Base-by-base conservation (phyloP, 495 filamentous ascomycete genomes). In the Talaromyces borbonicus region DNA sequence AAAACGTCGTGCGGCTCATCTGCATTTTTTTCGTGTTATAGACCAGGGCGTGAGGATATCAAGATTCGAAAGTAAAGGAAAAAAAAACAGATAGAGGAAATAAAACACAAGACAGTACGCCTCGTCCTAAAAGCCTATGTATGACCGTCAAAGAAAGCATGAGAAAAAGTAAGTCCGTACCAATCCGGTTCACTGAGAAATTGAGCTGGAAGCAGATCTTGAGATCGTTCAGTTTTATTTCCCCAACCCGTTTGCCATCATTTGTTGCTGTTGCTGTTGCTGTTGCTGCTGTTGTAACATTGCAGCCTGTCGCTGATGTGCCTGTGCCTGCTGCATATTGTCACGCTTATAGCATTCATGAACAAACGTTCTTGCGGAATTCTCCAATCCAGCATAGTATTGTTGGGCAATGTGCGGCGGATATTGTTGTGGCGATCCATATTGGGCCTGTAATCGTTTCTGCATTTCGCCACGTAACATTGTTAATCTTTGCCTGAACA, bases 231-330 rank as follows among this genome's bases (percentile, higher is more conserved):
- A 36, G 12, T 18, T 44, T 57, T 53, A 67, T 30, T 61, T 65
- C 8, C 63, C 62, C 64, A 69, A 68, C 18, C 65, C 67, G 49
- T 67, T 67, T 29, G 69, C 65, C 69, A 67, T 70, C 61, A 69
- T 69, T 42, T 63, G 67, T 44, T 71, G 67, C 23, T 66, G 60
- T 42, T 67, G 69, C 47, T 74, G 67, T 47, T 69, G 63, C 35
- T 54, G 69, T 47, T 74, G 67, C 46, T 69, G 63, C 35, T 54
- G 54, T 46, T 69, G 62, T 49, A 60, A 49, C 23, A 55, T 8
- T 15, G 38, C 38, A 37, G 33, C 57, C 42, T 69, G 66, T 40
- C 61, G 65, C 39, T 72, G 58, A 33, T 46, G 37, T 7, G 25
- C 20, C 37, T 5, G 61, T 57, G 0, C 59, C 35, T 50, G 44